A percentile compares a stretch with the other conserved stretches of the same genome.
Conservation (phyloP, 352 stramenopile genomes). For the Aphanomyces invadans region DNA sequence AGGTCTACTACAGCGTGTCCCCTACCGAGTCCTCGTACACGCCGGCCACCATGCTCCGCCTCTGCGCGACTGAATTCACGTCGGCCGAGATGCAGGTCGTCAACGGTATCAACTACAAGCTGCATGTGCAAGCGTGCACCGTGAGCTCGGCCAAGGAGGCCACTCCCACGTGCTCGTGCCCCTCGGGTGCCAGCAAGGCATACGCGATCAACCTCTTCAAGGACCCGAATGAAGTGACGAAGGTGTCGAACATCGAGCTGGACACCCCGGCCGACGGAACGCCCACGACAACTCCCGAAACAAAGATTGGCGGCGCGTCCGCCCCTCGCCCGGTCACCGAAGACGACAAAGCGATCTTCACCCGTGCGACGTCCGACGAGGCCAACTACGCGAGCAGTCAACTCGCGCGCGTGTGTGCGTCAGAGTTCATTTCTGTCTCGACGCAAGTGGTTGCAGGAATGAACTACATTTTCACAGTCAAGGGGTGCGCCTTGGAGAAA, state of each 20-base stretch:
- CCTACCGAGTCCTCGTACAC: not conserved
- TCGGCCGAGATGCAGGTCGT: conserved; percentile 37
- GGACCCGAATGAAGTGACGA: not conserved
- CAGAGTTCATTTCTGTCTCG: conserved; percentile 32
- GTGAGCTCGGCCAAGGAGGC: not conserved
- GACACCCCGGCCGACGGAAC: too few species aligned
- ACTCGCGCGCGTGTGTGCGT: conserved; percentile 36
- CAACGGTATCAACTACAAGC: conserved; percentile 53
- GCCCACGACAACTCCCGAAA: not conserved
- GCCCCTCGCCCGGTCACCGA: not conserved
- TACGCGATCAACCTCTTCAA: conserved; percentile 1
- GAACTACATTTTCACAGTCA: not conserved
- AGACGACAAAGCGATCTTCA: conserved; percentile 16
- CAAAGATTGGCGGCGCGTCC: not conserved
- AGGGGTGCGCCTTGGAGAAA: not conserved
- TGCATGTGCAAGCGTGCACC: conserved; percentile 38
- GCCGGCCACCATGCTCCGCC: not conserved
- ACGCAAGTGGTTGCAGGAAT: conserved; percentile 26
- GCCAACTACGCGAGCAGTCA: conserved; percentile 29
- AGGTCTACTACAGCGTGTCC: not conserved
- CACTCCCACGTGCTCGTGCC: not conserved
- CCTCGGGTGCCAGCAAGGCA: not conserved
- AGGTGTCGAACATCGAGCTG: not conserved
- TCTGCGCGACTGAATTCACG: conserved; percentile 41
- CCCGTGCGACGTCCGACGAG: not conserved